Base-by-base conservation (phyloP, 129 eudicot genomes). In the Lactuca sativa region DNA sequence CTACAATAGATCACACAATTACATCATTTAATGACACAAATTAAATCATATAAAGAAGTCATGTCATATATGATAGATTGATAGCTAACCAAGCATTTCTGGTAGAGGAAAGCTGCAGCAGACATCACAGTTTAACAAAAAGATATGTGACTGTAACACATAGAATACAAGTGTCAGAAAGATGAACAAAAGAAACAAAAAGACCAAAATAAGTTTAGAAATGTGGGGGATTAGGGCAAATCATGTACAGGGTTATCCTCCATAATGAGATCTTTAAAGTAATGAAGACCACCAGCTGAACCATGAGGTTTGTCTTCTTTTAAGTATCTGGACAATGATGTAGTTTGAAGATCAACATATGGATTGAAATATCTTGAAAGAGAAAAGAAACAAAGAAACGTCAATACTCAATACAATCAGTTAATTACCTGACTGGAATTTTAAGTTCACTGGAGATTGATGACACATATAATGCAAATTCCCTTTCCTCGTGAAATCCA, bases 271-370 rank as follows among this genome's bases (percentile, higher is more conserved):
- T 95, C 99, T 76, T 81, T 87, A 67, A 87, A 95, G 81, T 87
- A 81, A 73, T 87, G 83, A 40, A 95, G 87, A 68, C 95, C 85
- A 69, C 97, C 99, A 62, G 99, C 99, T 16, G 99, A 95, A 73
- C 97, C 99, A 80, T 90, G 96, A 16, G 99, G 99, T 70, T 87
- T 95, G 55, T 95, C 99, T 78, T 95, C 98, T 77, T 82, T 89
- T 85, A 93, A 66, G 73, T 93, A 93, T 76, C 98, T 93, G 66
- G 67, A 10, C 51, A 77, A 48, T 58, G 56, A 51, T 59, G 54
- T 38, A 54, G 17, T 12, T 10, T 16, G 17, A 58, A 18, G 56
- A 58, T 58, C 61, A 74, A 64, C 16, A 55, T 53, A 17, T 13
- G 33, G 32, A 77, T 38, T 15, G 15, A 14, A 32, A 56, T 6